These are phyloP conservation scores for Cystofilobasidium bisporidii DNA, from an alignment of 768 basidiomycete species.

Conservation along the genomic window DNA sequence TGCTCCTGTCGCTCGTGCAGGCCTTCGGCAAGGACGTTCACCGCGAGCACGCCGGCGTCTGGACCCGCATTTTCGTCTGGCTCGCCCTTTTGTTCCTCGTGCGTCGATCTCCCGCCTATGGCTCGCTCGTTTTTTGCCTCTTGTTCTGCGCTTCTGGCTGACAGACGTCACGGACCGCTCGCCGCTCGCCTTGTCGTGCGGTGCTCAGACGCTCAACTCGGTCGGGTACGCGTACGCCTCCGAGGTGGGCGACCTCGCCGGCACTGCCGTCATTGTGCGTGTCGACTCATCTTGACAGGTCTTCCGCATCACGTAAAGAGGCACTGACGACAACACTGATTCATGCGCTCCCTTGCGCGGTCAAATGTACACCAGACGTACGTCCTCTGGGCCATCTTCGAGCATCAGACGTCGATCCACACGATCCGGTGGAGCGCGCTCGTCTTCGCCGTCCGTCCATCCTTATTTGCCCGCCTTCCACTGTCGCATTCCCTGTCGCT, in stretches of 20 bases:
- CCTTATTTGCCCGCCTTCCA: not conserved
- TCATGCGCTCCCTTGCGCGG: not conserved
- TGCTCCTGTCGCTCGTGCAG: constrained; percentile 39
- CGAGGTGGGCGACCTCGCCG: constrained; percentile 82
- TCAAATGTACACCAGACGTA: constrained; percentile 52
- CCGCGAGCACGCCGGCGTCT: constrained; percentile 59
- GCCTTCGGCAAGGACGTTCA: constrained; percentile 59
- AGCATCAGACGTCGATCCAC: constrained; percentile 49
- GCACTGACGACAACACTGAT: not conserved
- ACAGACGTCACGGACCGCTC: too few relatives aligned
- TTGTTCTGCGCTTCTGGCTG: too few relatives aligned
- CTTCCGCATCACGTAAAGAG: too few relatives aligned
- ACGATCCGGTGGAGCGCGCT: constrained; percentile 90
- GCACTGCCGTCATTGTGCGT: constrained; percentile 52
- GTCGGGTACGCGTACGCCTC: constrained; percentile 72
- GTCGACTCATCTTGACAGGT: not conserved
- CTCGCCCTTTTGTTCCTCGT: constrained; percentile 45
- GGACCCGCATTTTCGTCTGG: constrained; percentile 94
- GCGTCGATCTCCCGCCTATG: not conserved
- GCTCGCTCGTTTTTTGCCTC: too few relatives aligned
- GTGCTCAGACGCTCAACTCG: constrained; percentile 51
- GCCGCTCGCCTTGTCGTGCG: too few relatives aligned
- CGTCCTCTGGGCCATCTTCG: constrained; percentile 90
- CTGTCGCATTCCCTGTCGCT: not conserved
- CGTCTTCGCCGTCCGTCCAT: constrained; percentile 36